These are phyloP conservation scores for Blepharisma japonicum DNA, from an alignment of 73 alveolate genomes.

Conservation along the genomic window DNA sequence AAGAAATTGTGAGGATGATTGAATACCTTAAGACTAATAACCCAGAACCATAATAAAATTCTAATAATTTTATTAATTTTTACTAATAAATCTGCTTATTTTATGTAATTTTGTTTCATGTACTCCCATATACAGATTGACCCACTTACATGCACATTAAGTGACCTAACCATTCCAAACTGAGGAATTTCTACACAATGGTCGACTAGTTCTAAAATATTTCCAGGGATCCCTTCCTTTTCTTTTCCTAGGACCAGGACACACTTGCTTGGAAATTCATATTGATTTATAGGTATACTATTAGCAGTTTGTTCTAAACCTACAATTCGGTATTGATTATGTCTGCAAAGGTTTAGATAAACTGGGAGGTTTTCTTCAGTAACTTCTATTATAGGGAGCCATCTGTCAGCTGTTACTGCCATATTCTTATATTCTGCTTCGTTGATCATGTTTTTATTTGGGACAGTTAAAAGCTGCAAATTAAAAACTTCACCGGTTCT, in stretches of 20 bases:
- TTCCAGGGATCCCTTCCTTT: slow-evolving; percentile 83
- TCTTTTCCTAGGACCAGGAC: slow-evolving; percentile 77
- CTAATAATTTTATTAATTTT: not conserved
- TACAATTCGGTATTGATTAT: slow-evolving; percentile 66
- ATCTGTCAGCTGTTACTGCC: slow-evolving; percentile 72
- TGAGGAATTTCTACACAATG: slow-evolving; percentile 79
- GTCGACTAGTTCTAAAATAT: slow-evolving; percentile 61
- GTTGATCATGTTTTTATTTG: slow-evolving; percentile 34
- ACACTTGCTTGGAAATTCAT: slow-evolving; percentile 70
- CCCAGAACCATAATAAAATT: not conserved
- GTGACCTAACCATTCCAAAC: slow-evolving; percentile 69
- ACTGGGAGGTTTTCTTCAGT: slow-evolving; percentile 59
- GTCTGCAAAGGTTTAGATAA: slow-evolving; percentile 59
- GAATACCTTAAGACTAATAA: no score
- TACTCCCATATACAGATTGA: slow-evolving; percentile 83
- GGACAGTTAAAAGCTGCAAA: slow-evolving; percentile 63
- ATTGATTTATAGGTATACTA: slow-evolving; percentile 60
- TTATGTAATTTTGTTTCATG: slow-evolving; percentile 45
- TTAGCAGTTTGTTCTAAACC: slow-evolving; percentile 86
- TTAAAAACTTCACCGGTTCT: slow-evolving; percentile 87
- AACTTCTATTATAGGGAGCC: slow-evolving; percentile 70
- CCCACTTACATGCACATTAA: slow-evolving; percentile 84
- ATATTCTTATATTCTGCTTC: slow-evolving; percentile 57
- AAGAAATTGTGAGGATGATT: no score
- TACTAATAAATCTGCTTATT: slow-evolving; percentile 11